Evolutionary conservation across 202 grass and related monocot species (phyloP).

Genomic region (Digitaria exilis): DNA sequence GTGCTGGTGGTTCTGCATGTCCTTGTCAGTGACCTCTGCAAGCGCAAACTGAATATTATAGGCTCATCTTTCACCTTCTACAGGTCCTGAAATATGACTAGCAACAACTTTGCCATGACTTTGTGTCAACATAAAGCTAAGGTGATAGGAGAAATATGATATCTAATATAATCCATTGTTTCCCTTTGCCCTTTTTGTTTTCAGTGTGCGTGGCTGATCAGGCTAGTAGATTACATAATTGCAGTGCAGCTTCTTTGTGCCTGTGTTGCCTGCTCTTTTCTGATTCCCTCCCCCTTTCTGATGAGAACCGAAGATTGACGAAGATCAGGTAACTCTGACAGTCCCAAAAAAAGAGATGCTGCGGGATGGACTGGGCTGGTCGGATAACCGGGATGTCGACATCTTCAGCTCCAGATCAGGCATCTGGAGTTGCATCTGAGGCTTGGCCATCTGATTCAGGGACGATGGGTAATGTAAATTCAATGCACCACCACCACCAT

Average conservation of each 20-base stretch:
- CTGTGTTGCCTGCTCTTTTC: constrained; percentile 21
- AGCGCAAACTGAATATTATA: constrained; percentile 44
- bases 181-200: not conserved
- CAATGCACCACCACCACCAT: constrained; percentile 20
- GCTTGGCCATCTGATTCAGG: constrained; percentile 21
- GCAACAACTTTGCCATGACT: constrained; percentile 30
- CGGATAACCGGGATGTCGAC: constrained; percentile 43
- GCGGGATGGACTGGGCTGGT: not conserved
- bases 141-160: constrained; percentile 10
- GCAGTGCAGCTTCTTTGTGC: not conserved
- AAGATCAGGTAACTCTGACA: constrained; percentile 34
- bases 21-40: constrained; percentile 33
- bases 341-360: constrained; percentile 34
- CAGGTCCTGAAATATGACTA: constrained; percentile 23
- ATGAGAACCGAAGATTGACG: constrained; percentile 20
- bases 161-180: not conserved
- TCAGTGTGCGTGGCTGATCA: not conserved
- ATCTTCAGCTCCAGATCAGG: constrained; percentile 64
- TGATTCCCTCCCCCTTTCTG: not conserved
- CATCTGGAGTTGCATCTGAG: constrained; percentile 36
- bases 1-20: constrained; percentile 30
- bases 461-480: constrained; percentile 5
- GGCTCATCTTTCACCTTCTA: constrained; percentile 40
- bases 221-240: constrained; percentile 3
- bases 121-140: constrained; percentile 58